Percentiles rank a stretch among this genome's conserved stretches.
Evolutionary conservation across 1,139 yeast species (phyloP).

Genomic region (Lodderomyces oxycetoniae): DNA sequence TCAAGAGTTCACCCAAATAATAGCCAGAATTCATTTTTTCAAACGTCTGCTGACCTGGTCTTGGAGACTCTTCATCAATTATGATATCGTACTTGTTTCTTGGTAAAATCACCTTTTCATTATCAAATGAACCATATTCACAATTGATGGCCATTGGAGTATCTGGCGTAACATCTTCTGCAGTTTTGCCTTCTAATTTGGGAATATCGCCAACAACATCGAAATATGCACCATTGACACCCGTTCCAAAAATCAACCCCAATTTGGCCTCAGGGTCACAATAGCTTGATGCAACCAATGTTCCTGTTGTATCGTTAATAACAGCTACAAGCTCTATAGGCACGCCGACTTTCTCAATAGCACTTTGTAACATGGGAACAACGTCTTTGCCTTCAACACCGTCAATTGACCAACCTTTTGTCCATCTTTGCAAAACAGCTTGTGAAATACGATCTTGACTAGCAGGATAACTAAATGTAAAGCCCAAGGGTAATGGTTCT

Average conservation of each 20-base stretch:
- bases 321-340: conserved; percentile 88
- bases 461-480: conserved; percentile 94
- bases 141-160: conserved; percentile 95
- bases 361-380: conserved; percentile 81
- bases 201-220: conserved; percentile 73
- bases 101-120: conserved; percentile 78
- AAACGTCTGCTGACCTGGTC: conserved; percentile 94
- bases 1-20: conserved; percentile 87
- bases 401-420: conserved; percentile 93
- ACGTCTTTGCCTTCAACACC: conserved; percentile 95
- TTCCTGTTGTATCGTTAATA: conserved; percentile 96
- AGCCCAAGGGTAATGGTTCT: conserved; percentile 70
- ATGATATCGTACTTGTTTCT: conserved; percentile 81
- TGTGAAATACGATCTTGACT: conserved; percentile 76
- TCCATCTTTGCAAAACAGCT: conserved; percentile 93
- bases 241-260: conserved; percentile 98
- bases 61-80: conserved; percentile 83
- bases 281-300: conserved; percentile 92
- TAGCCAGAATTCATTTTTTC: conserved; percentile 98
- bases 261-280: conserved; percentile 82
- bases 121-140: conserved; percentile 97
- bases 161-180: conserved; percentile 55
- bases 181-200: conserved; percentile 70
- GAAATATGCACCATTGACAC: conserved; percentile 96
- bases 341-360: conserved; percentile 57